phyloP scores from a whole-genome alignment of 108 stramenopile genomes.

The Conticribra guillardii region DNA sequence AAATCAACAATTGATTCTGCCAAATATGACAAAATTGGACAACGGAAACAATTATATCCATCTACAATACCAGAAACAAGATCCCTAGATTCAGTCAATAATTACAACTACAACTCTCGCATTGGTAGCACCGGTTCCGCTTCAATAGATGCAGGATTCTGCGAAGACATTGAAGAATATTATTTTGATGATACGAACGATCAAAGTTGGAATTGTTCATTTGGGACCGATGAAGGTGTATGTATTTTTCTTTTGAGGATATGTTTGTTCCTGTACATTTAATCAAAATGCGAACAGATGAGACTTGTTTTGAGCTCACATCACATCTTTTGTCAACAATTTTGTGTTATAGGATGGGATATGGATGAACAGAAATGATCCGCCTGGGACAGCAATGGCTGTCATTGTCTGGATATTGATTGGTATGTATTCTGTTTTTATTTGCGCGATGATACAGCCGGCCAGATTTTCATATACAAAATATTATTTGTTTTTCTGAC shows the following conservation, averaged over 20 bases:
- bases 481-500: slow-evolving; percentile 3
- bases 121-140: background rate
- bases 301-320: too few species aligned
- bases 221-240: slow-evolving; percentile 39
- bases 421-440: background rate
- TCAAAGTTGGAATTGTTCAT: slow-evolving; percentile 30
- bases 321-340: too few species aligned
- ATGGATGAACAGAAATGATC: slow-evolving; percentile 75
- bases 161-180: slow-evolving; percentile 21
- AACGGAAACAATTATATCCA: too few species aligned
- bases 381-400: slow-evolving; percentile 75
- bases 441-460: background rate
- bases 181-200: slow-evolving; percentile 51
- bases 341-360: slow-evolving; percentile 61
- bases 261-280: background rate
- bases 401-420: slow-evolving; percentile 66
- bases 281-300: background rate
- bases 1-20: background rate
- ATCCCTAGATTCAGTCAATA: too few species aligned
- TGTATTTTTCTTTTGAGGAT: background rate
- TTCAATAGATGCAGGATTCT: slow-evolving; percentile 6
- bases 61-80: too few species aligned
- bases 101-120: background rate
- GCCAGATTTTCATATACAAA: background rate
- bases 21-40: too few species aligned